Conservation (phyloP, 352 stramenopile genomes). For the Pythium diclinum region DNA sequence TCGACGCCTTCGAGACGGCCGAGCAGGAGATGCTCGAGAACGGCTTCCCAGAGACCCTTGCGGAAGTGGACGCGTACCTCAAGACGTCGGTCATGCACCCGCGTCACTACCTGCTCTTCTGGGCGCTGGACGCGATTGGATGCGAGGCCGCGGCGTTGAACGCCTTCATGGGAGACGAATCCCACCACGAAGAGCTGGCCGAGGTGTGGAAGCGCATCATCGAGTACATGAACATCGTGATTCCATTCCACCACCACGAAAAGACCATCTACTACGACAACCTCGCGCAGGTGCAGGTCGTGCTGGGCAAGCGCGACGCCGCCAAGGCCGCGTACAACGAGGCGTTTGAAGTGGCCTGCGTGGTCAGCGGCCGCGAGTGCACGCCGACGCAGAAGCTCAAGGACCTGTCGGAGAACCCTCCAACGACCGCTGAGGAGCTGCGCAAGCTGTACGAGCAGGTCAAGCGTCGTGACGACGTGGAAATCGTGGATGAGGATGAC, state of each 20-base stretch:
- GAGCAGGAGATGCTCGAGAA: conserved; percentile 58
- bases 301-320: conserved; percentile 49
- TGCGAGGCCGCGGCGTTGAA: conserved; percentile 47
- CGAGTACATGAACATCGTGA: conserved; percentile 61
- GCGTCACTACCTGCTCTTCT: conserved; percentile 76
- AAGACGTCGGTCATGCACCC: conserved; percentile 48
- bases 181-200: conserved; percentile 36
- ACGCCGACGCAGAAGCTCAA: conserved; percentile 60
- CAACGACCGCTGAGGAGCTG: conserved; percentile 54
- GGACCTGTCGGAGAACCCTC: conserved; percentile 60
- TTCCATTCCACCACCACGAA: conserved; percentile 65
- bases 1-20: conserved; percentile 34
- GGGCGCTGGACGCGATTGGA: conserved; percentile 65
- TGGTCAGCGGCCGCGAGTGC: conserved; percentile 60
- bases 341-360: conserved; percentile 55
- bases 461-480: conserved; percentile 31
- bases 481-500: conserved; percentile 33
- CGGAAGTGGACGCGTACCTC: conserved; percentile 51
- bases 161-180: conserved; percentile 34
- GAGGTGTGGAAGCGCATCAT: conserved; percentile 70
- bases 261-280: conserved; percentile 88
- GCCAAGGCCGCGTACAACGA: conserved; percentile 50
- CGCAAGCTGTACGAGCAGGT: conserved; percentile 48
- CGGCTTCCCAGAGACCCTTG: conserved; percentile 59
- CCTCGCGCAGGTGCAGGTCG: conserved; percentile 66